Percentiles rank a stretch among this genome's conserved stretches.
Conservation (phyloP, 345 rosid species). For the Hibiscus mutabilis region DNA sequence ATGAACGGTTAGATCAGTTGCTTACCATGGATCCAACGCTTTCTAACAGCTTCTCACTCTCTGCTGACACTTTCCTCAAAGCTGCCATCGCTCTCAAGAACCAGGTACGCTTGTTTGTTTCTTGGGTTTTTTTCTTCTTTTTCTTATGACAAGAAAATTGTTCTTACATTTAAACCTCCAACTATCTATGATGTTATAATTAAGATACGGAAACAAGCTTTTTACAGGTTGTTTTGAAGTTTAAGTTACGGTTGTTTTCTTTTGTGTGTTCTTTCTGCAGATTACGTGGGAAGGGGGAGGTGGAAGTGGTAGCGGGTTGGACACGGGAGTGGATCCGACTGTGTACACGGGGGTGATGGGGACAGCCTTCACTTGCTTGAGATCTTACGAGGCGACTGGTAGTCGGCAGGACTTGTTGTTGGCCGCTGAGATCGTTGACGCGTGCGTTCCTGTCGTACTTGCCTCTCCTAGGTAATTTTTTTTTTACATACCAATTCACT, state of each 20-base stretch:
- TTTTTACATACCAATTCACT: no score
- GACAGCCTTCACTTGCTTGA: constrained; percentile 68
- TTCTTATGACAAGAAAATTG: not conserved
- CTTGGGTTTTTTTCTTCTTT: not conserved
- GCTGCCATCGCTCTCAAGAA: constrained; percentile 67
- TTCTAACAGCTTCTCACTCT: constrained; percentile 23
- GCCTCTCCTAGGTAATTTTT: constrained; percentile 49
- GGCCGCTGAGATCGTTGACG: constrained; percentile 56
- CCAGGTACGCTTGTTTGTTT: constrained; percentile 31
- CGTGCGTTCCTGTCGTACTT: constrained; percentile 42
- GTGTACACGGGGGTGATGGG: constrained; percentile 69
- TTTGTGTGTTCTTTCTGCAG: constrained; percentile 45
- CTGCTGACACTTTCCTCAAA: constrained; percentile 38
- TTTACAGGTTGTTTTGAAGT: not conserved
- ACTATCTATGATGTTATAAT: not conserved
- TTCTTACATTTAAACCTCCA: not conserved
- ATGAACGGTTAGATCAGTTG: constrained; percentile 25
- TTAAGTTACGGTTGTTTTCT: no score
- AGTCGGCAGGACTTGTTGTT: constrained; percentile 45
- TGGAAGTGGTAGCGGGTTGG: constrained; percentile 4
- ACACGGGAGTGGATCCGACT: constrained; percentile 44
- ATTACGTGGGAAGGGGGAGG: constrained; percentile 44
- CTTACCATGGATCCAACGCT: constrained; percentile 33
- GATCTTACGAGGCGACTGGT: constrained; percentile 68
- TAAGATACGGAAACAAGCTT: not conserved